phyloP scores from a whole-genome alignment of 805 yeast genomes.

The Pichia heedii region DNA sequence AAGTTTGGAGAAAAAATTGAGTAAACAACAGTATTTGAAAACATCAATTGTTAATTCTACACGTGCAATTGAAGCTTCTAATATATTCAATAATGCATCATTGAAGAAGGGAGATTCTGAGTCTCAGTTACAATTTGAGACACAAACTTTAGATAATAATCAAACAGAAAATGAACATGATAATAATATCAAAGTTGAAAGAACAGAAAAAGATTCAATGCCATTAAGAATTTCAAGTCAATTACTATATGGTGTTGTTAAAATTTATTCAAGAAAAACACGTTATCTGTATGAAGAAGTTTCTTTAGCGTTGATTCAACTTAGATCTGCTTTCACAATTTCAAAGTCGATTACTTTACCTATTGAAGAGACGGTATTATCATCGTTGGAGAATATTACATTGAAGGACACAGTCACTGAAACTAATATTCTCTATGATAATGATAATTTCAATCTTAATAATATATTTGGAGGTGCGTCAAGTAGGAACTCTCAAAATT shows the following conservation, averaged over 20 bases:
- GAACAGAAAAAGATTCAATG: constrained; percentile 41
- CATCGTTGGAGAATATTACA: constrained; percentile 50
- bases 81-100: background rate
- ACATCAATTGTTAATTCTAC: constrained; percentile 65
- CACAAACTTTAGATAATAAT: background rate
- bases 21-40: constrained; percentile 61
- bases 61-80: constrained; percentile 47
- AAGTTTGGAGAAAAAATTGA: constrained; percentile 67
- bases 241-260: constrained; percentile 74
- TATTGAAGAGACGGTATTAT: constrained; percentile 49
- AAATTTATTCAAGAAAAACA: constrained; percentile 80
- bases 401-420: constrained; percentile 75
- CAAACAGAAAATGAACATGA: background rate
- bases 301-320: constrained; percentile 58
- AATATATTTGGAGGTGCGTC: constrained; percentile 16
- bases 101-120: background rate
- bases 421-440: constrained; percentile 61
- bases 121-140: constrained; percentile 10
- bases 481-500: constrained; percentile 1
- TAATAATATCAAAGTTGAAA: background rate
- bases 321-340: constrained; percentile 56
- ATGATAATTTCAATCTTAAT: constrained; percentile 39
- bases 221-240: constrained; percentile 82
- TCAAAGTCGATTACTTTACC: constrained; percentile 47
- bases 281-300: constrained; percentile 78